Evolutionary conservation across 2,329 filamentous ascomycete species (phyloP), one percentile per base, ranked within the genome.

Genomic region (Aspergillus awamori): DNA sequence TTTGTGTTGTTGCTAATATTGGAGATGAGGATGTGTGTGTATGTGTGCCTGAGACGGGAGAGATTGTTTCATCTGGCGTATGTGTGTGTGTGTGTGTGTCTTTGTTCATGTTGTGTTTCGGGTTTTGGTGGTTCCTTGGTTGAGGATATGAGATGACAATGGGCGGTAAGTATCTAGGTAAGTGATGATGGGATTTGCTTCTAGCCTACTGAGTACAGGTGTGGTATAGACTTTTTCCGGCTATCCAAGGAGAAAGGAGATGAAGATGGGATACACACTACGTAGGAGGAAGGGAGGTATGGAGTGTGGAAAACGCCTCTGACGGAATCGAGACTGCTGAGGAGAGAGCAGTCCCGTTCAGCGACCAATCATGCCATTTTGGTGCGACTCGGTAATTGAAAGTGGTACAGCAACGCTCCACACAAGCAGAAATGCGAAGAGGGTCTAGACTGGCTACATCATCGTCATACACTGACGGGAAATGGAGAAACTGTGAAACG

Each of bases 361-460:
- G 26, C 24, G 11, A 30, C 47, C 47, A 51, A 51, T 51, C 47
- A 51, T 51, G 26, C n/a, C 26, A 30, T 51, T 33, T 36, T 36
- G 33, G 47, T 51, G 47, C n/a, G 28, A 51, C 47, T 51, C 47
- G 47, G 33, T 36, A 36, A 36, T 36, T 36, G 47, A 51, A 30
- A 33, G 17, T 17, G n/a, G 20, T 45, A 45, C 41, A 45, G 41
- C 47, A 51, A 51, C 47, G 47, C 47, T 51, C 47, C 47, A 51
- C 47, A 45, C 47, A 26, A 36, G 33, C 33, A 36, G 11, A 13
- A 36, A 51, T 33, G 47, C 26, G 26, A 36, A 13, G 33, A 51
- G 47, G 47, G 47, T 30, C 47, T 51, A 51, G 47, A 51, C 47
- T 30, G 47, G 47, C 47, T 51, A 51, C 26, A 51, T 51, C 24